Conservation (phyloP, 1,284 basidiomycete genomes). For the Malassezia pachydermatis region DNA sequence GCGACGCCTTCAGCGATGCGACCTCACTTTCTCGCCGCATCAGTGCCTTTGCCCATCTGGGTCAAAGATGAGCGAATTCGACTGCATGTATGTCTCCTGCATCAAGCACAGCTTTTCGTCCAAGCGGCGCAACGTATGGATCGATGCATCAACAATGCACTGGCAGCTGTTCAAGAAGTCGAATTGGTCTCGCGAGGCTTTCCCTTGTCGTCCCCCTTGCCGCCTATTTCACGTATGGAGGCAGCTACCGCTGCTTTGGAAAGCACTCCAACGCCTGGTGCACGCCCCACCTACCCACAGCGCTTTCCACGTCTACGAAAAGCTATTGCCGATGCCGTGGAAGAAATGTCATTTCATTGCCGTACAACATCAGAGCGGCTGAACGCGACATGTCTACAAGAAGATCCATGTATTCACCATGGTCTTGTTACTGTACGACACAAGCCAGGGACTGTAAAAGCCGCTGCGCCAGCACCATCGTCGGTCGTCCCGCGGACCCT, state of each 20-base stretch:
- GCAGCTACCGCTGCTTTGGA: constrained; percentile 4
- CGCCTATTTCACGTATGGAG: constrained; percentile 45
- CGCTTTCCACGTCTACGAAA: constrained; percentile 25
- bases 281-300: constrained; percentile 3
- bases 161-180: constrained; percentile 44
- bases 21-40: constrained; percentile 4
- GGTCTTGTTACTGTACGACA: background rate
- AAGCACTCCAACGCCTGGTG: background rate
- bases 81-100: constrained; percentile 16
- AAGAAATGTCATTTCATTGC: constrained; percentile 22
- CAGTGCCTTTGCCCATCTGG: constrained; percentile 6
- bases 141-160: constrained; percentile 29
- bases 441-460: background rate
- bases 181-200: constrained; percentile 43
- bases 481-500: background rate
- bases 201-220: constrained; percentile 38
- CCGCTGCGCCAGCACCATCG: no score
- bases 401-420: background rate
- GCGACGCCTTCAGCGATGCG: background rate
- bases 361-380: background rate
- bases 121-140: constrained; percentile 31
- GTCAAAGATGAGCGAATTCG: constrained; percentile 17
- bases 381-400: background rate
- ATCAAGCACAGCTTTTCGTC: constrained; percentile 19
- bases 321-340: constrained; percentile 18